These are phyloP conservation scores for Wallacemonas sp. DNA, from an alignment of 208 protist species.

Conservation along the genomic window DNA sequence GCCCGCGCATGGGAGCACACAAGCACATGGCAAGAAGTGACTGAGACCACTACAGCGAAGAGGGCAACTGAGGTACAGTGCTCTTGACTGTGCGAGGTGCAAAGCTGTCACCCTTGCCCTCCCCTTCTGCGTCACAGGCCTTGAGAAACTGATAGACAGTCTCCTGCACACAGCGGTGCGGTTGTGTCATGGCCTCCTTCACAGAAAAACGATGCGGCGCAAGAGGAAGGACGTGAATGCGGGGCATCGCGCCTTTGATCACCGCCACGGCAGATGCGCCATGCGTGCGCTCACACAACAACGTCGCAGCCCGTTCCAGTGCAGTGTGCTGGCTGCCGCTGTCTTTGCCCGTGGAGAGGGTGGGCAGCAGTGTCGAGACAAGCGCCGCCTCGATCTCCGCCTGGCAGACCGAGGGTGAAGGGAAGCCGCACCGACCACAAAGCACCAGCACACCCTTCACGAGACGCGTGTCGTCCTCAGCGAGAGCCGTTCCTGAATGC, in stretches of 20 bases:
- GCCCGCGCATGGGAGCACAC: too few relatives aligned
- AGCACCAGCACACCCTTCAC: conserved; percentile 31
- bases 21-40: background rate
- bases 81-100: background rate
- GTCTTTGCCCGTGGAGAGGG: background rate
- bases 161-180: conserved; percentile 33
- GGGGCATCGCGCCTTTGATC: conserved; percentile 23
- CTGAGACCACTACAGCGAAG: background rate
- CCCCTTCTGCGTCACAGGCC: background rate
- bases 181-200: conserved; percentile 27
- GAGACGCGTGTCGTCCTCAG: background rate
- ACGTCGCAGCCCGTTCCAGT: background rate
- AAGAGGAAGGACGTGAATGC: conserved; percentile 39
- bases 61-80: background rate
- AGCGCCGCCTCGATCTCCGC: conserved; percentile 15
- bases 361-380: conserved; percentile 14
- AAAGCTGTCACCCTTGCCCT: background rate
- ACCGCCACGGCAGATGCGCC: background rate
- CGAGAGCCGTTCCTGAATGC: background rate
- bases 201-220: conserved; percentile 33
- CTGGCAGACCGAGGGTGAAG: conserved; percentile 17
- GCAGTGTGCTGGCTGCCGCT: background rate
- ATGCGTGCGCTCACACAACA: background rate
- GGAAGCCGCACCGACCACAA: conserved; percentile 41
- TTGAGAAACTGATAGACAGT: conserved; percentile 10